Base-by-base conservation (phyloP, 2,329 filamentous ascomycete species). In the Fusarium marasasianum region DNA sequence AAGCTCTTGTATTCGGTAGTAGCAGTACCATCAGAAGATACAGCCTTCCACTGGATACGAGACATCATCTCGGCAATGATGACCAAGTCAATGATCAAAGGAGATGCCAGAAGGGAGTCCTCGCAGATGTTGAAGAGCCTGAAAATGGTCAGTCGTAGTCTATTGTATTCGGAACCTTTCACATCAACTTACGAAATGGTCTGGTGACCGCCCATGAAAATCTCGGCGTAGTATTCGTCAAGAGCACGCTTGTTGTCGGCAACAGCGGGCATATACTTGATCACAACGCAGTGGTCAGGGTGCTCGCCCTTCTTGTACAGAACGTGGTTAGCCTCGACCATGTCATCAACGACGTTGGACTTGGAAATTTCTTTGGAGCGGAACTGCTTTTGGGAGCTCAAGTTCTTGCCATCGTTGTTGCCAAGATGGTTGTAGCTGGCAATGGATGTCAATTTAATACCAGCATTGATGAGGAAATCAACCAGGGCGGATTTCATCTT, bases 401-500 rank as follows among this genome's bases (percentile, higher is more conserved):
- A 86, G 87, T 99, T 99, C 91, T 95, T 98, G 87, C 96, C 96
- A 82, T 99, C 96, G 82, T 99, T 99, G 91, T 99, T 99, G 81
- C 96, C 96, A 63, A 99, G 92, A 84, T 99, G 96, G 88, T 99
- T 99, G 91, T 99, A 99, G 86, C 94, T 97, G 75, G 96, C 94
- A 86, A 99, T 98, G 45, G 95, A 98, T 69, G 96, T 98, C 81
- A 99, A 91, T 88, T 98, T 98, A 90, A 99, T 98, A 82, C 96
- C 96, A 54, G 96, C 96, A 83, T 92, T 98, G 91, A 99, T 98
- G 82, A 99, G 86, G 87, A 99, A 99, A 86, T 99, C 96, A 51
- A 98, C 96, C 37, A 99, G 91, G 26, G 96, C 96, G 69, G 96
- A 98, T 88, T 99, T 99, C 96, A 99, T 99, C 91, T 99, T 99